Evolutionary conservation across 305 asterid species (phyloP).

Genomic region (Fraxinus baroniana): DNA sequence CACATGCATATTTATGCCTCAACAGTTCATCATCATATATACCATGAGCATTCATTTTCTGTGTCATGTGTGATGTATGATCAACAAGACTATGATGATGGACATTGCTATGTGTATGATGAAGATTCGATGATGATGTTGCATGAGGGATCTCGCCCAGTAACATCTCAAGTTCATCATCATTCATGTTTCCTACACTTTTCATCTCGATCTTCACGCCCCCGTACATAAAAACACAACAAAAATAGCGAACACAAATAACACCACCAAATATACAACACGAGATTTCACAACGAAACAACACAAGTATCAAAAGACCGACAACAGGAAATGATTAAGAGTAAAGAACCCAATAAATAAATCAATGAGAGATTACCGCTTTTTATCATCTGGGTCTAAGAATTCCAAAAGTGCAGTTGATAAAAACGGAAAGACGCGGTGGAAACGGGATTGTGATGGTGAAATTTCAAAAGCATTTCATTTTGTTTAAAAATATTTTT

Average conservation of each 20-base stretch:
- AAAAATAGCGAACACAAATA: not conserved
- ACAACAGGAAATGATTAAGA: conserved; percentile 2
- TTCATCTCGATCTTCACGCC: conserved; percentile 8
- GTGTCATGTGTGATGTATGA: conserved; percentile 42
- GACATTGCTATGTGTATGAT: conserved; percentile 30
- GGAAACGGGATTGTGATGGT: conserved; percentile 1
- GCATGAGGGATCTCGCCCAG: conserved; percentile 84
- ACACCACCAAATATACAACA: not conserved
- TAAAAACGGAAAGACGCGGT: conserved; percentile 7
- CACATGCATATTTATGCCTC: conserved; percentile 39
- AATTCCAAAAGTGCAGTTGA: conserved; percentile 14
- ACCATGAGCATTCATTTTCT: conserved; percentile 29
- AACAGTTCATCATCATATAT: conserved; percentile 41
- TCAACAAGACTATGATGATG: conserved; percentile 39
- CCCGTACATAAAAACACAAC: conserved; percentile 3
- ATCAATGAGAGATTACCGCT: conserved; percentile 25
- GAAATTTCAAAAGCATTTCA: conserved; percentile 14
- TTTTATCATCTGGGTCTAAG: conserved; percentile 28
- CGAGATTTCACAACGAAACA: conserved; percentile 3
- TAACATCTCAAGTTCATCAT: conserved; percentile 66
- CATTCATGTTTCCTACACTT: conserved; percentile 38
- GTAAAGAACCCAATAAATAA: not conserved
- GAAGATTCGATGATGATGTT: conserved; percentile 45
- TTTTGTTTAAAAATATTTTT: not conserved
- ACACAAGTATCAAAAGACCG: conserved; percentile 6